A percentile compares a stretch with the other conserved stretches of the same genome.
Evolutionary conservation across 73 alveolate species (phyloP).

Genomic region (Paramecium octaurelia): DNA sequence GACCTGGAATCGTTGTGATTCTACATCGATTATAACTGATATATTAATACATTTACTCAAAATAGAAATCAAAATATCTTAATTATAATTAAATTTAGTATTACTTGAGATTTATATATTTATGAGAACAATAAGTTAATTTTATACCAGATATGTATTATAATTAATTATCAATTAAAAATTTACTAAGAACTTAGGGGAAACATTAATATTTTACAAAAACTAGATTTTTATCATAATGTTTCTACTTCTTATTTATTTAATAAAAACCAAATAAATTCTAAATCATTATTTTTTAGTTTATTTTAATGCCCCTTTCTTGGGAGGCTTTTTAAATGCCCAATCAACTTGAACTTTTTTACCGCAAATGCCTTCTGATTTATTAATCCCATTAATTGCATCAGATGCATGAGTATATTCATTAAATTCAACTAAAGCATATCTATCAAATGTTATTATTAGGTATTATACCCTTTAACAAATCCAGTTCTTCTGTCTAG

Average conservation of each 20-base stretch:
- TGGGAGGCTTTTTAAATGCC: slow-evolving; percentile 77
- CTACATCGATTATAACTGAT: background rate
- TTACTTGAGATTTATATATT: background rate
- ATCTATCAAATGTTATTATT: slow-evolving; percentile 30
- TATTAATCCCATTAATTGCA: slow-evolving; percentile 74
- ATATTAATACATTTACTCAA: background rate
- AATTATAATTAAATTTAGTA: background rate
- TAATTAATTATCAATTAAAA: background rate
- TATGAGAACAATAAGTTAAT: background rate
- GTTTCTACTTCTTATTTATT: background rate
- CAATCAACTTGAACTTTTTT: slow-evolving; percentile 75
- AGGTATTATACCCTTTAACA: slow-evolving; percentile 65
- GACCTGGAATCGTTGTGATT: background rate
- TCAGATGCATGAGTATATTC: slow-evolving; percentile 68
- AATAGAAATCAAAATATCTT: background rate
- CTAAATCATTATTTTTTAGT: slow-evolving; percentile 18
- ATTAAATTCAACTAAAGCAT: slow-evolving; percentile 82
- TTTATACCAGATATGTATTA: background rate
- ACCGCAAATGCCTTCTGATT: slow-evolving; percentile 56
- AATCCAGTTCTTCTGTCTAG: slow-evolving; percentile 85
- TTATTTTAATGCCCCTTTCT: slow-evolving; percentile 43
- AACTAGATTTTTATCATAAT: background rate
- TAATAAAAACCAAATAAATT: background rate
- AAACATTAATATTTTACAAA: background rate
- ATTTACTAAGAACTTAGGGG: background rate